phyloP scores from a whole-genome alignment of 2,329 filamentous ascomycete genomes.

The Fusarium verrucosum region DNA sequence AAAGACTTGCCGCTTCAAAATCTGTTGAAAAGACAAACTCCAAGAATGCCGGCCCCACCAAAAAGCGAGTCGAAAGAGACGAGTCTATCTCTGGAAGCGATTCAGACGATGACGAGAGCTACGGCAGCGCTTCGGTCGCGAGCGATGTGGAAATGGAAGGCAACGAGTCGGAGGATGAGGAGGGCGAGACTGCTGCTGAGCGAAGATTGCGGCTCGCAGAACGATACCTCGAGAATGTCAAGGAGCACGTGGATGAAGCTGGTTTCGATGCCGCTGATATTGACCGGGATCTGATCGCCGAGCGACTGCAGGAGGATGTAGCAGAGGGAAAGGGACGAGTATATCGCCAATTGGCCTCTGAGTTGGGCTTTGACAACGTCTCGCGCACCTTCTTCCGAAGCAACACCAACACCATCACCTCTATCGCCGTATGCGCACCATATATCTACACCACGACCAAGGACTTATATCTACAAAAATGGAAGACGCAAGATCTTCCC shows the following conservation, averaged over 20 bases:
- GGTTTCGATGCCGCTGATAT: slow-evolving; percentile 96
- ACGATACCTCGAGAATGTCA: slow-evolving; percentile 90
- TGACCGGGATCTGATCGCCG: slow-evolving; percentile 90
- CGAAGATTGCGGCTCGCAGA: slow-evolving; percentile 87
- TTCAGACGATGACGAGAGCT: slow-evolving; percentile 70
- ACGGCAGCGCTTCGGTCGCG: slow-evolving; percentile 52
- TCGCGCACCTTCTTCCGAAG: slow-evolving; percentile 78
- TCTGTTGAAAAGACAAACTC: slow-evolving; percentile 53
- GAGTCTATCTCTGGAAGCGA: slow-evolving; percentile 90
- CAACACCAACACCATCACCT: slow-evolving; percentile 80
- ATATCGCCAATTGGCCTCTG: slow-evolving; percentile 80
- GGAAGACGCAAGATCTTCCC: slow-evolving; percentile 78
- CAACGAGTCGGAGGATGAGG: slow-evolving; percentile 73
- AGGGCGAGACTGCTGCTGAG: slow-evolving; percentile 89
- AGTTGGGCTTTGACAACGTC: slow-evolving; percentile 75
- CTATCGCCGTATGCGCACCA: slow-evolving; percentile 79
- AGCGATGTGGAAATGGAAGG: slow-evolving; percentile 59
- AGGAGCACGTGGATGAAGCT: slow-evolving; percentile 78
- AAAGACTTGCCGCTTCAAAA: slow-evolving; percentile 63
- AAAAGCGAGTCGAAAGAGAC: slow-evolving; percentile 62
- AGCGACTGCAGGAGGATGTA: slow-evolving; percentile 89
- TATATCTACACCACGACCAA: slow-evolving; percentile 90
- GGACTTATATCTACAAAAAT: slow-evolving; percentile 86
- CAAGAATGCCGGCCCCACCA: slow-evolving; percentile 52
- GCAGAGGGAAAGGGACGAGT: slow-evolving; percentile 90